A percentile compares a stretch with the other conserved stretches of the same genome.
These are phyloP conservation scores for Penicillium egyptiacum DNA, from an alignment of 495 filamentous ascomycete genomes.

Conservation along the genomic window DNA sequence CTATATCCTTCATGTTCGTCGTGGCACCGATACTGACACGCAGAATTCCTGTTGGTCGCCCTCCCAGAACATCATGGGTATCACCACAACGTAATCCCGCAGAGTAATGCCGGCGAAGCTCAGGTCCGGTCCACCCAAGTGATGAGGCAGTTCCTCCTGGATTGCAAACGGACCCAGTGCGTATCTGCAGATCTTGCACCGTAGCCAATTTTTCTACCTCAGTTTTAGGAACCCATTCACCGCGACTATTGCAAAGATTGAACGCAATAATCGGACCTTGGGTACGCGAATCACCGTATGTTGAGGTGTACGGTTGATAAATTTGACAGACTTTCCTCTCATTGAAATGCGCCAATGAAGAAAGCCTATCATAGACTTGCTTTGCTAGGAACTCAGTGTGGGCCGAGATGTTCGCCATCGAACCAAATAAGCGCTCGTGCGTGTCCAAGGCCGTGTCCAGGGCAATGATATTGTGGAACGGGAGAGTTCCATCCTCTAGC, in stretches of 20 bases:
- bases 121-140: constrained; percentile 68
- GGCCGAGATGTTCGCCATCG: constrained; percentile 67
- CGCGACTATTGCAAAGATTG: constrained; percentile 67
- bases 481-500: constrained; percentile 87
- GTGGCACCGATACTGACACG: constrained; percentile 84
- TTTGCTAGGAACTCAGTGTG: constrained; percentile 70
- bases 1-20: constrained; percentile 76
- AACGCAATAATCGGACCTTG: constrained; percentile 85
- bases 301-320: constrained; percentile 50
- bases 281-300: constrained; percentile 43
- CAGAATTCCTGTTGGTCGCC: constrained; percentile 85
- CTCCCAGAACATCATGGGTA: constrained; percentile 76
- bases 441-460: constrained; percentile 69
- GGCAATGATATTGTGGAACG: constrained; percentile 85
- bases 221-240: constrained; percentile 73
- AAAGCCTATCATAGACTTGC: constrained; percentile 58
- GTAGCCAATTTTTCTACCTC: constrained; percentile 83
- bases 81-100: constrained; percentile 76
- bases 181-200: constrained; percentile 74
- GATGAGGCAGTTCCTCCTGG: constrained; percentile 76
- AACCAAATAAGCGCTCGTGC: constrained; percentile 67
- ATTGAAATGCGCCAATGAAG: constrained; percentile 64
- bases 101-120: constrained; percentile 78
- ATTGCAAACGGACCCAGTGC: constrained; percentile 88
- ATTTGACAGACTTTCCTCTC: constrained; percentile 62